These are phyloP conservation scores for Drosera capensis DNA, from an alignment of 148 eudicot genomes.

Conservation along the genomic window DNA sequence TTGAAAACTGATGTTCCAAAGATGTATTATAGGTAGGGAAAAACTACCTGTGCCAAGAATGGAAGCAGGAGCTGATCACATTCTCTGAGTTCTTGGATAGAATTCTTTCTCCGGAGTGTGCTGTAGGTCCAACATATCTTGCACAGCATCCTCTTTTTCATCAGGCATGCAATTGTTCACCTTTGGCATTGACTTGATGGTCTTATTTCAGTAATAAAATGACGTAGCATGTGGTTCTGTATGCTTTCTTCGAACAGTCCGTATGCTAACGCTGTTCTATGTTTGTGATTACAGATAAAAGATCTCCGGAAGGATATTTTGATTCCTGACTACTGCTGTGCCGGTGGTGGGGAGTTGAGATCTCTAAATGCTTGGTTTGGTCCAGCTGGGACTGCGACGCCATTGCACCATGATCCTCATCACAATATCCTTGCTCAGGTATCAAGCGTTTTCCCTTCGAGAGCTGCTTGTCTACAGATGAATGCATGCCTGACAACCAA, in stretches of 20 bases:
- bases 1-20: slow-evolving; percentile 7
- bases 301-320: slow-evolving; percentile 73
- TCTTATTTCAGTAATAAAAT: no score
- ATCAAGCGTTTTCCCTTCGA: background rate
- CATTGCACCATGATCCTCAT: slow-evolving; percentile 95
- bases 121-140: slow-evolving; percentile 55
- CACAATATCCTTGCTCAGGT: slow-evolving; percentile 98
- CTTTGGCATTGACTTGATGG: no score
- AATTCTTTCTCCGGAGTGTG: slow-evolving; percentile 31
- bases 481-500: background rate
- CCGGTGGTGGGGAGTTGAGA: slow-evolving; percentile 81
- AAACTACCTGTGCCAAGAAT: slow-evolving; percentile 72
- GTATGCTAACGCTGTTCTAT: slow-evolving; percentile 10
- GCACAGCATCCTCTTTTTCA: slow-evolving; percentile 98
- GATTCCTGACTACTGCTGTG: slow-evolving; percentile 86
- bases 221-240: no score
- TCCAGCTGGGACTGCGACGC: slow-evolving; percentile 93
- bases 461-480: background rate
- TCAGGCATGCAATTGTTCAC: slow-evolving; percentile 68
- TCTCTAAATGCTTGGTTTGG: slow-evolving; percentile 97
- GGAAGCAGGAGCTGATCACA: slow-evolving; percentile 94
- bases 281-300: slow-evolving; percentile 55
- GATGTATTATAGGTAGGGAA: slow-evolving; percentile 60
- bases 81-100: slow-evolving; percentile 83
- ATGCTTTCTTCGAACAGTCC: no score